Evolutionary conservation across 441 rosid genomes (phyloP).

Genomic region (Brassica hybrid): DNA sequence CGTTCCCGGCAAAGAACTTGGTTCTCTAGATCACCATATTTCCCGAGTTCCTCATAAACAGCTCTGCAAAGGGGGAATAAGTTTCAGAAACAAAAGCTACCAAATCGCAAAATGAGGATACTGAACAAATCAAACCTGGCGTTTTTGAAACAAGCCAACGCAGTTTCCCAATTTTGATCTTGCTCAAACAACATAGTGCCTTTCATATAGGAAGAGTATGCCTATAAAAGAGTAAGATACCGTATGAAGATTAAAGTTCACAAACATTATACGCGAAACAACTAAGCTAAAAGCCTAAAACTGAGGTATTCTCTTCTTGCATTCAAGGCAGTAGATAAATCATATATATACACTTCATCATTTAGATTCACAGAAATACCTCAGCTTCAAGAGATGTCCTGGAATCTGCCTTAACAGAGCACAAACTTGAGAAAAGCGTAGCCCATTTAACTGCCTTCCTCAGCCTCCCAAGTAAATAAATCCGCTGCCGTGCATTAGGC

Average conservation of each 20-base stretch:
- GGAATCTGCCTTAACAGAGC: constrained; percentile 83
- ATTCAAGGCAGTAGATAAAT: background rate
- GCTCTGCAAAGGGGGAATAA: constrained; percentile 54
- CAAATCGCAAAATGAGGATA: constrained; percentile 24
- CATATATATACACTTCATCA: constrained; percentile 3
- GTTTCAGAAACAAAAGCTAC: constrained; percentile 1
- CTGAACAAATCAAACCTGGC: constrained; percentile 74
- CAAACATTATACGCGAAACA: background rate
- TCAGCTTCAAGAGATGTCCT: constrained; percentile 95
- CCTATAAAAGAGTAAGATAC: constrained; percentile 52
- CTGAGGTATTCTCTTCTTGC: background rate
- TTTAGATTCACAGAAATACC: constrained; percentile 49
- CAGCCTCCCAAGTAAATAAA: constrained; percentile 88
- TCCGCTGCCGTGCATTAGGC: constrained; percentile 86
- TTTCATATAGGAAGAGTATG: constrained; percentile 97
- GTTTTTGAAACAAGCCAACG: constrained; percentile 82
- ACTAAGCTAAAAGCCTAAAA: constrained; percentile 18
- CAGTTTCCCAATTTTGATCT: constrained; percentile 95
- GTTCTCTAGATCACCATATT: constrained; percentile 97
- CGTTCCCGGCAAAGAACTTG: constrained; percentile 94
- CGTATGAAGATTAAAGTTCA: constrained; percentile 16
- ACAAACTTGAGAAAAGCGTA: constrained; percentile 74
- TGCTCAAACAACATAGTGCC: constrained; percentile 96
- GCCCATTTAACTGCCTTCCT: constrained; percentile 99
- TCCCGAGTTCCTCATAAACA: constrained; percentile 97